Evolutionary conservation across 129 eudicot species (phyloP).

Genomic region (Saposhnikovia divaricata): DNA sequence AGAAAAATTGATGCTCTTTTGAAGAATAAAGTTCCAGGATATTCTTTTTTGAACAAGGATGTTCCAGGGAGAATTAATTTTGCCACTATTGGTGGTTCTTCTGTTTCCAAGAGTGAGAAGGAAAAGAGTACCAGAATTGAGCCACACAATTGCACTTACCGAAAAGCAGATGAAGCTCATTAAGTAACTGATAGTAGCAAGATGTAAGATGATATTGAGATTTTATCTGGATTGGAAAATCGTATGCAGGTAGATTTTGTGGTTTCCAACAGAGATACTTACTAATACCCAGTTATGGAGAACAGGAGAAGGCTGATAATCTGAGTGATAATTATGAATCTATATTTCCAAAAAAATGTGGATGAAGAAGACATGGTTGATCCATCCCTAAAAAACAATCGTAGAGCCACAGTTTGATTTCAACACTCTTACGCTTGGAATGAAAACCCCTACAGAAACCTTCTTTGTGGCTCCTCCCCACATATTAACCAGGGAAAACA

Average conservation of each 20-base stretch:
- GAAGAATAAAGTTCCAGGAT: neutral
- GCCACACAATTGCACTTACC: constrained; percentile 12
- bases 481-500: constrained; percentile 29
- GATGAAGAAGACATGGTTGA: constrained; percentile 25
- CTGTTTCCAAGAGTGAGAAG: constrained; percentile 24
- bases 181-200: constrained; percentile 27
- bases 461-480: constrained; percentile 30
- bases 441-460: constrained; percentile 21
- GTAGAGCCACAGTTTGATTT: constrained; percentile 24
- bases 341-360: constrained; percentile 14
- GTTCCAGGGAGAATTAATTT: constrained; percentile 23
- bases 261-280: constrained; percentile 9
- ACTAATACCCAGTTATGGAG: constrained; percentile 17
- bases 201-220: constrained; percentile 26
- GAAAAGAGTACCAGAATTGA: constrained; percentile 24
- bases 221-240: constrained; percentile 18
- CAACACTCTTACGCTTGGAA: constrained; percentile 30
- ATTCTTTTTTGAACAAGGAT: constrained; percentile 43
- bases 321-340: constrained; percentile 25
- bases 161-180: constrained; percentile 18
- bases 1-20: constrained; percentile 9
- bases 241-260: constrained; percentile 3
- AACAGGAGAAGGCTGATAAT: constrained; percentile 23
- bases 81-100: constrained; percentile 24
- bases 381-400: constrained; percentile 21